Conservation (phyloP, 306 rosid species). For the Cyamopsis tetragonoloba region DNA sequence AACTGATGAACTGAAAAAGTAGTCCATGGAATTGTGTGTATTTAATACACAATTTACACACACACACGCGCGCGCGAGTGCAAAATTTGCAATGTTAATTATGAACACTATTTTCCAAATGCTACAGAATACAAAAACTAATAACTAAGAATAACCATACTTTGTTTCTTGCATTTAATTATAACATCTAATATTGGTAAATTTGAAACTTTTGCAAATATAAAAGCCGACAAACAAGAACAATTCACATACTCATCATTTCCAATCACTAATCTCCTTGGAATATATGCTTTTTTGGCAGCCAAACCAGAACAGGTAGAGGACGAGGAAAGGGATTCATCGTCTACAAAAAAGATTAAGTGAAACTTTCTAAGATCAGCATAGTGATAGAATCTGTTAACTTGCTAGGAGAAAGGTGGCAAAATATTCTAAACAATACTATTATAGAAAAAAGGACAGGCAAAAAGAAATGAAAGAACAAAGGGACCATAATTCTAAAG, state of each 20-base stretch:
- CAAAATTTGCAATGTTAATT: no score
- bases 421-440: conserved; percentile 1
- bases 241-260: conserved; percentile 77
- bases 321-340: conserved; percentile 47
- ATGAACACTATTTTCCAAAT: no score
- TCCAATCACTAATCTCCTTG: conserved; percentile 89
- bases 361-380: conserved; percentile 11
- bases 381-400: conserved; percentile 5
- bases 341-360: conserved; percentile 47
- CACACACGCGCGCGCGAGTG: no score
- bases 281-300: conserved; percentile 62
- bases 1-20: no score
- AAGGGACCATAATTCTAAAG: neutral
- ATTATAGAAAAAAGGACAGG: neutral
- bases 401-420: neutral
- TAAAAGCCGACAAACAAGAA: conserved; percentile 2
- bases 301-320: conserved; percentile 44
- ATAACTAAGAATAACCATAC: no score
- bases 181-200: no score
- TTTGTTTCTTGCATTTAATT: no score
- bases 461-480: neutral
- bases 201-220: no score
- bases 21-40: no score
- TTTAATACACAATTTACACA: no score
- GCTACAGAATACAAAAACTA: no score